Percentiles rank a stretch among this genome's conserved stretches.
Conservation (phyloP, 371 early-diverging fungal genomes). For the Sanchytrium tribonematis region DNA sequence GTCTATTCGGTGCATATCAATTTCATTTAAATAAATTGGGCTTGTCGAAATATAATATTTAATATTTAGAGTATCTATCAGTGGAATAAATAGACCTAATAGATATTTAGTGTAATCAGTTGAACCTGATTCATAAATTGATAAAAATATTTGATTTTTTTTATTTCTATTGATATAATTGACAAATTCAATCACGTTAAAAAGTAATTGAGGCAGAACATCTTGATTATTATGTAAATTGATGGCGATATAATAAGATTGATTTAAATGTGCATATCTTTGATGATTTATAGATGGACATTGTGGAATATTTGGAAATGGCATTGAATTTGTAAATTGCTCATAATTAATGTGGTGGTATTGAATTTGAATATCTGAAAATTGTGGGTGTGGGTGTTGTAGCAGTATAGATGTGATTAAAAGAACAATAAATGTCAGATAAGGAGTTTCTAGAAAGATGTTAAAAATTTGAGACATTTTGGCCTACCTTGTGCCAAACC, state of each 20-base stretch:
- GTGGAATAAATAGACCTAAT: conserved; percentile 5
- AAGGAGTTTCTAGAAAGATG: no score
- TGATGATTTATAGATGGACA: not conserved
- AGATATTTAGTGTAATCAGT: conserved; percentile 12
- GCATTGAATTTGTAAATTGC: no score
- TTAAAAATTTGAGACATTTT: no score
- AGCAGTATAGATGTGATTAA: no score
- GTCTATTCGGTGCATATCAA: conserved; percentile 15
- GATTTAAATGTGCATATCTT: not conserved
- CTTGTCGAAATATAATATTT: conserved; percentile 7
- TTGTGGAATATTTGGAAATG: no score
- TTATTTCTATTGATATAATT: conserved; percentile 9
- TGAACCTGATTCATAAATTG: conserved; percentile 18
- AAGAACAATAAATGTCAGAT: no score
- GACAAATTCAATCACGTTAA: conserved; percentile 10
- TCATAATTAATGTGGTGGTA: no score
- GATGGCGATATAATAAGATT: conserved; percentile 7
- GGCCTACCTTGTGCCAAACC: no score
- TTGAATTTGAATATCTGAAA: no score
- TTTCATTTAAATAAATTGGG: conserved; percentile 3
- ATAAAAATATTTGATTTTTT: conserved; percentile 7
- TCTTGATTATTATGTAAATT: conserved; percentile 15
- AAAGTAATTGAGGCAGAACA: conserved; percentile 12
- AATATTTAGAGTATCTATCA: conserved; percentile 8
- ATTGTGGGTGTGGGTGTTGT: no score